These are phyloP conservation scores for Sporobolomyces phaffii DNA, from an alignment of 768 basidiomycete genomes.

Conservation along the genomic window DNA sequence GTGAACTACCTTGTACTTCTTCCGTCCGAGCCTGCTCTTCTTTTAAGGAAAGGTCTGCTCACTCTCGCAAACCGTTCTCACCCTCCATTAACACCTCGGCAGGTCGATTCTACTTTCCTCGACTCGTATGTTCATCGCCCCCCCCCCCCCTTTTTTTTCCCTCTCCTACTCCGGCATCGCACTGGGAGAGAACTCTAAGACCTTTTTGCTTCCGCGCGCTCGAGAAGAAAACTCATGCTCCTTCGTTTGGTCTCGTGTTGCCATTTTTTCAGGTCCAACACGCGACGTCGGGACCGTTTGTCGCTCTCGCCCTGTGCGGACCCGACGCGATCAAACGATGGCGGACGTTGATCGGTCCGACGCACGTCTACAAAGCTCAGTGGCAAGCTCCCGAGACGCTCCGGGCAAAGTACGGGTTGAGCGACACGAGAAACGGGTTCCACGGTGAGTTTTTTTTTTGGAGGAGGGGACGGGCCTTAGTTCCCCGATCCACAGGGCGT, in stretches of 20 bases:
- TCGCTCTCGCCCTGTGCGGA: constrained; percentile 37
- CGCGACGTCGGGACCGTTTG: constrained; percentile 38
- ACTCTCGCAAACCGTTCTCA: too few relatives aligned
- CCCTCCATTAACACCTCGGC: too few relatives aligned
- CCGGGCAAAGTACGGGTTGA: constrained; percentile 39
- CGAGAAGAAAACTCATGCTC: not conserved
- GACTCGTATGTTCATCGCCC: too few relatives aligned
- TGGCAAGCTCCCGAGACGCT: constrained; percentile 36
- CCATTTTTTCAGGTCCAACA: constrained; percentile 38
- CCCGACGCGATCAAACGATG: constrained; percentile 37
- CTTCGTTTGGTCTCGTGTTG: too few relatives aligned
- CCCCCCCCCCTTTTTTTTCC: too few relatives aligned
- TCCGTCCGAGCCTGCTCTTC: too few relatives aligned
- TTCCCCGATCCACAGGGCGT: not conserved
- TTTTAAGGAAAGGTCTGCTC: too few relatives aligned
- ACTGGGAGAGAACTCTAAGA: too few relatives aligned
- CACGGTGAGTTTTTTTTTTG: constrained; percentile 32
- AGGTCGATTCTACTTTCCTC: constrained; percentile 42
- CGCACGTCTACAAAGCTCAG: constrained; percentile 38
- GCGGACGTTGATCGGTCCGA: constrained; percentile 39
- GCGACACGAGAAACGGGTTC: constrained; percentile 41
- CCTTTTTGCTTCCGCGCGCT: too few relatives aligned
- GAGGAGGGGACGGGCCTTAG: too few relatives aligned
- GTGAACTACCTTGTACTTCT: constrained; percentile 5
- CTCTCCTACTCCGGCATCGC: too few relatives aligned